phyloP scores from a whole-genome alignment of 2,329 filamentous ascomycete species.

The Mollisiaceae sp. region DNA sequence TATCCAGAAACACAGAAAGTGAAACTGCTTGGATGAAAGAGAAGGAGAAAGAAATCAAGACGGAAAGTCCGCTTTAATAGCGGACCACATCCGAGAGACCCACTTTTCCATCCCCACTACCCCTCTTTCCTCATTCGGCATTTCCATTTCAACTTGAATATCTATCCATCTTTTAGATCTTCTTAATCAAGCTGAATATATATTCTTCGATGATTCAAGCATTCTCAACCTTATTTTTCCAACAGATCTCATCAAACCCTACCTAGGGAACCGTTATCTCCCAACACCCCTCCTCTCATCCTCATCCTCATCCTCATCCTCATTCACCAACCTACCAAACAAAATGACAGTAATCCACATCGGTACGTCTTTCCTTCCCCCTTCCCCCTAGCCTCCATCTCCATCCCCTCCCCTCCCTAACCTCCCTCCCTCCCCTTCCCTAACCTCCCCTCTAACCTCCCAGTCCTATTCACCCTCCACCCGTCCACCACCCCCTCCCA shows the following conservation, averaged over 20 bases:
- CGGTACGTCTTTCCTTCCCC: slow-evolving; percentile 19
- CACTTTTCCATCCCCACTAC: slow-evolving; percentile 7
- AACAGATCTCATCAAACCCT: too few relatives aligned
- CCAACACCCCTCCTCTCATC: not conserved
- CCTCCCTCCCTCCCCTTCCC: not conserved
- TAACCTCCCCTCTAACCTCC: not conserved
- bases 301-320: not conserved
- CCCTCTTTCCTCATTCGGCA: slow-evolving; percentile 12
- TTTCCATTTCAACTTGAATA: too few relatives aligned
- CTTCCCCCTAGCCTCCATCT: not conserved
- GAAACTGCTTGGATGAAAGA: not conserved
- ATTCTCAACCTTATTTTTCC: not conserved
- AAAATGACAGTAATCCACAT: slow-evolving; percentile 36
- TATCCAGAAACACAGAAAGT: not conserved
- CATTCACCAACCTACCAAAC: not conserved
- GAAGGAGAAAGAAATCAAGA: slow-evolving; percentile 6
- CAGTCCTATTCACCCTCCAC: slow-evolving; percentile 34
- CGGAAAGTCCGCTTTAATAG: slow-evolving; percentile 13
- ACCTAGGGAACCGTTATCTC: too few relatives aligned
- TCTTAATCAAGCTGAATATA: not conserved
- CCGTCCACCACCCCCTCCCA: slow-evolving; percentile 21
- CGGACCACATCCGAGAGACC: slow-evolving; percentile 7
- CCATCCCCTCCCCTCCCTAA: not conserved
- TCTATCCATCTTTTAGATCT: too few relatives aligned
- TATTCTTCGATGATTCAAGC: not conserved